A percentile compares a stretch with the other conserved stretches of the same genome.
phyloP scores from a whole-genome alignment of 192 early-diverging fungal genomes.

The Podila clonocystis region DNA sequence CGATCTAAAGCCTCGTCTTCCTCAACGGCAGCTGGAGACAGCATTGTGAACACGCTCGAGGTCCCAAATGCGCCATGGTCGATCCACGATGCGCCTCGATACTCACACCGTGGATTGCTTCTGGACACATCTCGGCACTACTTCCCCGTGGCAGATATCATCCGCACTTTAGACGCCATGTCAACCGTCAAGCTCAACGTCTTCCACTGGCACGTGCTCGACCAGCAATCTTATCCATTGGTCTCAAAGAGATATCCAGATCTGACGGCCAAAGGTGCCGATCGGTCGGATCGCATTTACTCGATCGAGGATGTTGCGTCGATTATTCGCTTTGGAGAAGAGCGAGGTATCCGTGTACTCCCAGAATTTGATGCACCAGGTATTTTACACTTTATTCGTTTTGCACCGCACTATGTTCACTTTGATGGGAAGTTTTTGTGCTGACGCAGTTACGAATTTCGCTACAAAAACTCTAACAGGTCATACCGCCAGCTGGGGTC shows the following conservation, averaged over 20 bases:
- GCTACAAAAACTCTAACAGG: constrained; percentile 51
- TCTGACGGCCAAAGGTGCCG: constrained; percentile 74
- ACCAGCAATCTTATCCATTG: constrained; percentile 79
- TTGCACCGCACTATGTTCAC: no score
- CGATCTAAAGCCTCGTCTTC: background rate
- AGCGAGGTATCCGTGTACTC: constrained; percentile 85
- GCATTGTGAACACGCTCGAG: constrained; percentile 8
- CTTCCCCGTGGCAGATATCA: constrained; percentile 69
- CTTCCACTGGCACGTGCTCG: constrained; percentile 86
- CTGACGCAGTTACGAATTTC: no score
- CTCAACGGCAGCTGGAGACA: background rate
- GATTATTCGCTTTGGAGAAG: constrained; percentile 74
- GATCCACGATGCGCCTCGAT: constrained; percentile 71
- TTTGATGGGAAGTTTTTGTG: no score
- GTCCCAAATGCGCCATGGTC: constrained; percentile 43
- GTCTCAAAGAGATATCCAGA: constrained; percentile 69
- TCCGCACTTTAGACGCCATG: constrained; percentile 81
- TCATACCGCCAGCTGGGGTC: constrained; percentile 65
- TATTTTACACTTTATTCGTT: no score
- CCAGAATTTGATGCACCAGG: constrained; percentile 90
- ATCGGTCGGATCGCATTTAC: constrained; percentile 69
- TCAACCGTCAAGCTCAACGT: constrained; percentile 83
- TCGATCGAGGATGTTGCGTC: constrained; percentile 73
- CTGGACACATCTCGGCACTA: constrained; percentile 84
- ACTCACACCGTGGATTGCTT: constrained; percentile 75